phyloP scores from a whole-genome alignment of 192 early-diverging fungal genomes.

The Coemansia sp. region DNA sequence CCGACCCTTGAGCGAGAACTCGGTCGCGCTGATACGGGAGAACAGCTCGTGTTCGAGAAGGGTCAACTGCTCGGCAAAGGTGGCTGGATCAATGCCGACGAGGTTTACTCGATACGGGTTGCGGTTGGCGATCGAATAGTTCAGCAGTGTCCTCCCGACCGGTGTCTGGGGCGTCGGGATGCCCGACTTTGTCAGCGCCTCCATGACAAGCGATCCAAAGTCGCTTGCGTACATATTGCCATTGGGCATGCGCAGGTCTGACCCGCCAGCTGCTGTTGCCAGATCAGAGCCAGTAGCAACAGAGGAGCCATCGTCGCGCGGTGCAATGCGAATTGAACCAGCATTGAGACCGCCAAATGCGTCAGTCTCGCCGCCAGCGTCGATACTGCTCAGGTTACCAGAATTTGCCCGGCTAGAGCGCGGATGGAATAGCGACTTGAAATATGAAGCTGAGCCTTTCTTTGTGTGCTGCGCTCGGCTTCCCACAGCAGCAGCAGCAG shows the following conservation, averaged over 20 bases:
- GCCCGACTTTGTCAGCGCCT: slow-evolving; percentile 52
- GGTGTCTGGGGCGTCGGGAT: slow-evolving; percentile 54
- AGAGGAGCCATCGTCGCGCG: slow-evolving; percentile 14
- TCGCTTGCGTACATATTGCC: slow-evolving; percentile 55
- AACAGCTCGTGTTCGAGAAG: slow-evolving; percentile 74
- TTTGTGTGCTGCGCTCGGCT: slow-evolving; percentile 29
- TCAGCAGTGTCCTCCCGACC: slow-evolving; percentile 42
- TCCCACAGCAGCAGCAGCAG: not conserved
- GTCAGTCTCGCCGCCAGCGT: slow-evolving; percentile 12
- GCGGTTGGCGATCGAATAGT: slow-evolving; percentile 52
- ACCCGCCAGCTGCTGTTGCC: slow-evolving; percentile 12
- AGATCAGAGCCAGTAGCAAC: not conserved
- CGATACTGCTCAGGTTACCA: slow-evolving; percentile 7
- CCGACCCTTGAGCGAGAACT: slow-evolving; percentile 60
- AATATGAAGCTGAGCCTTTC: slow-evolving; percentile 51
- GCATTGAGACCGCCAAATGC: slow-evolving; percentile 10
- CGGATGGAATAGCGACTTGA: slow-evolving; percentile 46
- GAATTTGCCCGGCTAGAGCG: slow-evolving; percentile 33
- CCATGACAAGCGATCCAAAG: slow-evolving; percentile 52
- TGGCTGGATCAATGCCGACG: slow-evolving; percentile 58
- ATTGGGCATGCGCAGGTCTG: slow-evolving; percentile 25
- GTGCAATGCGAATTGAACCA: slow-evolving; percentile 26
- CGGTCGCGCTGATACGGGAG: slow-evolving; percentile 60
- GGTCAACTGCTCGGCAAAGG: slow-evolving; percentile 72
- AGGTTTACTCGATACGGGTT: slow-evolving; percentile 49